These are phyloP conservation scores for Leccinum obscurum DNA, from an alignment of 768 basidiomycete species.

Conservation along the genomic window DNA sequence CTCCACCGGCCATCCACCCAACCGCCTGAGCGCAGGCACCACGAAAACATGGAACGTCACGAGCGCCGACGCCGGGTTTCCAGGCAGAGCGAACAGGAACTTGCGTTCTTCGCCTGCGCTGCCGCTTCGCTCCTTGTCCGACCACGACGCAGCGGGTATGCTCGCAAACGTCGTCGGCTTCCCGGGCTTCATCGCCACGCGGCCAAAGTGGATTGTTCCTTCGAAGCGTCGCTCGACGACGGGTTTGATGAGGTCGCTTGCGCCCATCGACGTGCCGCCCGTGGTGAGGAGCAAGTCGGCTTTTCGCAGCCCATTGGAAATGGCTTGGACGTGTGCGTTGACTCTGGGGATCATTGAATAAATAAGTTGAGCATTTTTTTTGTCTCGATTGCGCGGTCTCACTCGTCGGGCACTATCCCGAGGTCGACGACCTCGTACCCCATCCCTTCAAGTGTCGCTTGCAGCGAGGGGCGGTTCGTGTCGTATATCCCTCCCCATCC, in stretches of 20 bases:
- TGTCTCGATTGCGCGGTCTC: conserved; percentile 21
- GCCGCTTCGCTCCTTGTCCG: neutral
- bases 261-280: conserved; percentile 91
- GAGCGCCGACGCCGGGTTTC: conserved; percentile 86
- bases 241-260: conserved; percentile 84
- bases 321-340: conserved; percentile 54
- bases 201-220: conserved; percentile 83
- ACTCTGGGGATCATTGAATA: conserved; percentile 39
- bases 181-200: conserved; percentile 80
- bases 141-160: conserved; percentile 43
- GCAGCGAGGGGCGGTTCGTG: conserved; percentile 81
- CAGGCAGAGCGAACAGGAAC: conserved; percentile 81
- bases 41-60: conserved; percentile 87
- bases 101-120: conserved; percentile 38
- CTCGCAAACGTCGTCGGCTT: conserved; percentile 92
- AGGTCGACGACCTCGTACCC: conserved; percentile 80
- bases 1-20: conserved; percentile 65
- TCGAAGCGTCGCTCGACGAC: conserved; percentile 77
- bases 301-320: conserved; percentile 53
- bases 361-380: neutral
- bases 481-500: conserved; percentile 80
- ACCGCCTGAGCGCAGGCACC: conserved; percentile 68
- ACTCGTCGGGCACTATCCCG: conserved; percentile 79
- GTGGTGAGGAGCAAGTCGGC: conserved; percentile 84
- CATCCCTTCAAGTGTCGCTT: conserved; percentile 65